Evolutionary conservation across 345 rosid genomes (phyloP), one percentile per base, ranked within the genome.

Genomic region (Anastatica hierochuntica): DNA sequence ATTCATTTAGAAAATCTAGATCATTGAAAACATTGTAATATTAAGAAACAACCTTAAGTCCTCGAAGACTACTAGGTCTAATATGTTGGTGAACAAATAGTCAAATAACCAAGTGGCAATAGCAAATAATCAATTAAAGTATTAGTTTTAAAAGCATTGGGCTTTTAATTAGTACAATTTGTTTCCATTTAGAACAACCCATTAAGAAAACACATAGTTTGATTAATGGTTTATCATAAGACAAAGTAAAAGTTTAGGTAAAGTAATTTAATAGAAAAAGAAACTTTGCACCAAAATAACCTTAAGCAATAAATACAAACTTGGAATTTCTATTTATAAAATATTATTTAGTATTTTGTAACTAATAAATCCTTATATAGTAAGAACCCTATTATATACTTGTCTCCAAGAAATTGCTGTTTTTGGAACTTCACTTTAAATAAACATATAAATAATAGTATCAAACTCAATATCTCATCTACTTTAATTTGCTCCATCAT

Each of bases 401-500:
- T 59, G 54, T 38, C 43, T 45, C 3, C 2, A 42, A 53, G 39
- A 33, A 53, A 53, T 39, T 67, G 38, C 56, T 53, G 59, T 59
- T 67, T 59, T 21, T 53, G 26, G 71, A 53, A 40, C 66, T 60
- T 40, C 19, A 38, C 71, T 66, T 59, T 45, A 44, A 59, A 66
- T 45, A 44, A 45, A 50, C 43, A 58, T 66, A 35, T 49, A 50
- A 23, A 42, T 14, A 47, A 48, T 36, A 19, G 51, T 48, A 56
- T 16, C 0, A 48, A 41, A 41, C n/a, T 40, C 41, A 65, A 50
- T 16, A 26, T 49, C 37, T 10, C 55, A 37, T 37, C 49, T 43
- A 59, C 49, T 59, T 66, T 38, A 36, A 38, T 52, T 46, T 64
- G 26, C 46, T 61, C 44, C 55, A 67, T 53, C 61, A 67, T 60